phyloP scores from a whole-genome alignment of 2,329 filamentous ascomycete species.

The Phaeosphaeria sp. region DNA sequence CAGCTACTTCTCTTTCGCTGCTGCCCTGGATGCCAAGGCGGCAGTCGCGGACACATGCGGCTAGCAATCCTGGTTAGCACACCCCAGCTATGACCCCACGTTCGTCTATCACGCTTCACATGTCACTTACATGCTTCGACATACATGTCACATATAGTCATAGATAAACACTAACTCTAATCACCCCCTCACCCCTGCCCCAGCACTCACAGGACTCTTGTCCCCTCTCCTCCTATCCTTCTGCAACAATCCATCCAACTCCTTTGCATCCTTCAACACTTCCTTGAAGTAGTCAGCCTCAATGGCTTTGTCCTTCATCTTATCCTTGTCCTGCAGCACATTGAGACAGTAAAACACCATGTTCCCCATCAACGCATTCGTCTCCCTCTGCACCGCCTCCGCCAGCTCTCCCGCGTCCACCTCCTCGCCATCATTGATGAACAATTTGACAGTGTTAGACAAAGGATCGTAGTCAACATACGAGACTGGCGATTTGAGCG shows the following conservation, averaged over 20 bases:
- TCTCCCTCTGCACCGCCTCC: conserved; percentile 27
- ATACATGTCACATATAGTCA: not conserved
- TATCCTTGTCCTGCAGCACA: conserved; percentile 22
- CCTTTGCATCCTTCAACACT: conserved; percentile 26
- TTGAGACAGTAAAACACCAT: conserved; percentile 33
- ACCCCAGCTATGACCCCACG: not conserved
- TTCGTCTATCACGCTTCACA: not conserved
- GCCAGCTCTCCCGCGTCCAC: conserved; percentile 27
- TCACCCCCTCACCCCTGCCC: too few species aligned
- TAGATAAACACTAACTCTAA: too few species aligned
- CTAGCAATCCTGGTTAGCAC: not conserved
- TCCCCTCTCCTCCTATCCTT: conserved; percentile 13
- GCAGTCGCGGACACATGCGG: not conserved
- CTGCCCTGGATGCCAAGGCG: conserved; percentile 6
- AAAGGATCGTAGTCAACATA: conserved; percentile 21
- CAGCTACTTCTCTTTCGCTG: not conserved
- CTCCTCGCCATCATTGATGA: conserved; percentile 17
- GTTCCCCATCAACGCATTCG: conserved; percentile 27
- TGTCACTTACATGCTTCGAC: not conserved
- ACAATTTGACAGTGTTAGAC: conserved; percentile 18
- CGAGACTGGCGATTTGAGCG: conserved; percentile 23
- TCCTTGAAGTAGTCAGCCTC: conserved; percentile 26
- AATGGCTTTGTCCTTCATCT: conserved; percentile 24
- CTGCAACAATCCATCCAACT: conserved; percentile 22
- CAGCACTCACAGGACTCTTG: conserved; percentile 5